Base-by-base conservation (phyloP, 257 asterid genomes). In the Perilla frutescens region DNA sequence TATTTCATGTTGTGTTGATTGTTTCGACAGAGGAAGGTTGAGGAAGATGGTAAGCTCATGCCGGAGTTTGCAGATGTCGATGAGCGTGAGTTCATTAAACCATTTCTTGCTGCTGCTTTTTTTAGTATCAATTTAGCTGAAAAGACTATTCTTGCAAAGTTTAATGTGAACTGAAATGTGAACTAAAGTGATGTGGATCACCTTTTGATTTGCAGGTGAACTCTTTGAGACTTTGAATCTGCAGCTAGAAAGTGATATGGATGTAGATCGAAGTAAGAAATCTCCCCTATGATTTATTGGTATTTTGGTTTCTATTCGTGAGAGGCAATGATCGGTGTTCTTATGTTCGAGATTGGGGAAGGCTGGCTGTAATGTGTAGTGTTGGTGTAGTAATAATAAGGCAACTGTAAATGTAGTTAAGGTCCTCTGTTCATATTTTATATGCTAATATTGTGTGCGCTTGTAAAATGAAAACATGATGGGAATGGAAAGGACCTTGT, bases 11-110 rank as follows among this genome's bases (percentile, higher is more conserved):
- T 34, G n/a, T 49, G 63, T 64, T 64, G 49, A 51, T 70, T 69
- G 45, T 72, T 78, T 81, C 37, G 34, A 76, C 92, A 90, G 98
- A 89, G 75, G 80, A 90, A 80, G 76, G 87, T 87, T 69, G 86
- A 84, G 62, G 95, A 86, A 73, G 91, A 87, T 71, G 97, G 97
- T 49, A 84, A 61, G 84, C 87, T 80, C 74, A 73, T 90, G 74
- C 97, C 98, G 3, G 97, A 90, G 79, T 93, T 93, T 76, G 96
- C 91, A 5, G 96, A 93, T 72, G 90, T 66, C 11, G 97, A 93
- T 74, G 98, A 93, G 82, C 88, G 97, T 93, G 81, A 81, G 92
- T 79, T 56, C 51, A 32, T 45, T 53, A 1, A 10, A 31, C 53
- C 69, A 50, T 62, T 48, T 10, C 26, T 57, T 56, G 12, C 26